A percentile compares a stretch with the other conserved stretches of the same genome.
Evolutionary conservation across 495 filamentous ascomycete species (phyloP).

Genomic region (Penicillium alfredii): DNA sequence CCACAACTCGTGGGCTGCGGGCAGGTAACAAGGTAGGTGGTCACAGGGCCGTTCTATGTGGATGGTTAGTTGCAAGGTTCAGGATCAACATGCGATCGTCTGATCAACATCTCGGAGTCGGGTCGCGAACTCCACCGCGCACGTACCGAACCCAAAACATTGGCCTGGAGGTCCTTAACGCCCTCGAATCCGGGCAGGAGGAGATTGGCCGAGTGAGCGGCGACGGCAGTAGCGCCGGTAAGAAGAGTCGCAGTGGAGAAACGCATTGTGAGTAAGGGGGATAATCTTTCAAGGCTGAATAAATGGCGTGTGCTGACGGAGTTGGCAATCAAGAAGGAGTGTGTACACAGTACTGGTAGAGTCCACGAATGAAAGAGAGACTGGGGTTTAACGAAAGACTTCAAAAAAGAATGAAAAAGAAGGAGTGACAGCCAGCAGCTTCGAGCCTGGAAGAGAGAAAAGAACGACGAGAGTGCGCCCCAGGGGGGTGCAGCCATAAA

Average conservation of each 20-base stretch:
- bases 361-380: conserved; percentile 27
- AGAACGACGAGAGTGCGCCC: conserved; percentile 3
- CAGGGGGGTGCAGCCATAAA: conserved; percentile 8
- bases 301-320: conserved; percentile 15
- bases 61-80: no score
- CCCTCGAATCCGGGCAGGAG: conserved; percentile 27
- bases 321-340: conserved; percentile 19
- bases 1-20: conserved; percentile 18
- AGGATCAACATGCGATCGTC: no score
- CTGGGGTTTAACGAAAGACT: conserved; percentile 22
- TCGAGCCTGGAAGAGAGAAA: conserved; percentile 9
- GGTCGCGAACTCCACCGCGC: no score
- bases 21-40: conserved; percentile 27
- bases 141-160: conserved; percentile 24
- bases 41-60: conserved; percentile 20
- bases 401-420: conserved; percentile 12
- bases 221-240: conserved; percentile 22
- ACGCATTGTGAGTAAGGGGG: conserved; percentile 22
- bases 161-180: conserved; percentile 17
- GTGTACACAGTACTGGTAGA: conserved; percentile 14
- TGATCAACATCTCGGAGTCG: no score
- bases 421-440: conserved; percentile 5
- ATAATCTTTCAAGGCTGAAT: conserved; percentile 3
- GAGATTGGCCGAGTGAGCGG: conserved; percentile 28
- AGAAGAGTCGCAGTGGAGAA: conserved; percentile 24